Evolutionary conservation across 441 rosid species (phyloP), one percentile per base, ranked within the genome.

Genomic region (Theobroma grandiflorum): DNA sequence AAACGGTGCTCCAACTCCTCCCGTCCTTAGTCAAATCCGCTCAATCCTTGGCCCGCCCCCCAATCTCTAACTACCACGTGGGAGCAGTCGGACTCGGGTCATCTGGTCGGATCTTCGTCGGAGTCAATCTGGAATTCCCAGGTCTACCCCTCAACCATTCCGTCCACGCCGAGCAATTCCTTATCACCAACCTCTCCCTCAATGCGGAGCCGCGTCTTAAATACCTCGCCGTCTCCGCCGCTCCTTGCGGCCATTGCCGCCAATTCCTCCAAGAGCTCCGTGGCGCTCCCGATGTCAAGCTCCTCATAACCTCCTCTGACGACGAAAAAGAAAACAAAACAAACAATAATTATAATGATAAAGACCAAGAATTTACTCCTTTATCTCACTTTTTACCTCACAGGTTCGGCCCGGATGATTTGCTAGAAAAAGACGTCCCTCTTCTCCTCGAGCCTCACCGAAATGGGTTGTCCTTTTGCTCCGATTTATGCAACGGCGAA

Each of bases 161-260:
- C 37, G 84, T 87, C 63, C 90, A 85, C 82, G 99, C 99, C 74
- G 98, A 97, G 77, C 98, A 97, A 72, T 95, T 93, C 85, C 98
- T 97, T 86, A 76, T 87, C 76, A 84, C 86, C 55, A 82, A 78
- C n/a, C 86, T 88, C 76, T 79, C 80, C 4, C 79, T 86, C 85
- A 83, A 85, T 84, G 81, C 22, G 14, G 90, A 87, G 18, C 79
- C 52, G 6, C 79, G 74, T 0, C 84, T 85, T 77, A 79, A 76
- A 12, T 80, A 7, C 84, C 9, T 96, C 68, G 93, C 96, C 74
- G 99, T 96, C 80, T 96, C 99, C 83, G 80, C 94, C 79, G 95
- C 99, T 33, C 98, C 99, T 0, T 96, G 99, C 45, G 99, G 99
- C 76, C 99, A 96, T 90, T 96, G 98, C 92, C 99, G 99, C 64